Base-by-base conservation (phyloP, 306 rosid genomes). In the Cucurbita argyrosperma region DNA sequence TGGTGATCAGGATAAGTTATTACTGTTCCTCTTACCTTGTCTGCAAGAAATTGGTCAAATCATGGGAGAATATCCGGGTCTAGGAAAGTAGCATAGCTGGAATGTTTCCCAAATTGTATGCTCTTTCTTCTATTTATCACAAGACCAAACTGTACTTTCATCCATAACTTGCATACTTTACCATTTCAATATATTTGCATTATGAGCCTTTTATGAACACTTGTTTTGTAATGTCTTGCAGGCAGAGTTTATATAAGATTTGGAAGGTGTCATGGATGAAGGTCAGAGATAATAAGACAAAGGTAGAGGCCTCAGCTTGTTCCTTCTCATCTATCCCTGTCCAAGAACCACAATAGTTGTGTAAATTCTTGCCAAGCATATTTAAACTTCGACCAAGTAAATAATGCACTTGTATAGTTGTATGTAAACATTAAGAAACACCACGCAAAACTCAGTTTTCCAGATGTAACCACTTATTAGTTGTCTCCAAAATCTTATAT, bases 191-290 rank as follows among this genome's bases (percentile, higher is more conserved):
- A 56, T 62, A 55, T 49, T 35, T 72, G 63, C 35, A 14, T 18
- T 57, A 37, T 59, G 14, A 59, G 5, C 71, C 57, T 65, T 67
- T 57, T 72, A 64, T 16, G 52, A 62, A 26, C 76, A 26, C 70
- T 9, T 6, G 14, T 12, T 58, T 57, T 26, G 13, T 57, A 43
- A 16, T 43, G 14, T 45, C 21, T 42, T 82, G 84, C 91, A 90
- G 98, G 87, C 82, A 80, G 80, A 90, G 89, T 84, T 82, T 86
- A 69, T 55, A 76, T 47, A 72, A 45, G 77, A 82, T 51, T 1
- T 86, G 96, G 98, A 88, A 80, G 83, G 63, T 90, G 78, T 83
- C 93, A 4, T 87, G 89, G 87, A 83, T 80, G 3, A 87, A 74
- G 83, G 49, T 81, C 53, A 82, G 81, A 71, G 82, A 72, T 12